Evolutionary conservation across 1,284 basidiomycete species (phyloP), one percentile per base, ranked within the genome.

Genomic region (Moniliophthora roreri): DNA sequence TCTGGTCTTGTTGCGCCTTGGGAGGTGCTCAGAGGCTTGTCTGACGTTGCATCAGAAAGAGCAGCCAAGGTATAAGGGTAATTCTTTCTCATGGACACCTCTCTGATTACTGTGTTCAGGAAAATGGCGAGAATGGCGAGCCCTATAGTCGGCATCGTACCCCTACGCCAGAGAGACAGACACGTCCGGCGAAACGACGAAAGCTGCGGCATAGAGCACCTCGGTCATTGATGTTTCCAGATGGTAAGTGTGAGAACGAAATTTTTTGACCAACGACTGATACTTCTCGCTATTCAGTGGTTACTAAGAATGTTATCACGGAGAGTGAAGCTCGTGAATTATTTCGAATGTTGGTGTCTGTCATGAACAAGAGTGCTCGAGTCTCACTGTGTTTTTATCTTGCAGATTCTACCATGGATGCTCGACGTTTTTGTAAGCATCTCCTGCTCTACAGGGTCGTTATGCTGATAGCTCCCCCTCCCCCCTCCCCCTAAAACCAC

Each of bases 261-360:
- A 47, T 57, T 51, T 61, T 48, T 39, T 11, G 26, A 32, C 9
- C 18, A 13, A 51, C 54, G 56, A 47, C 54, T 56, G 10, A 39
- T 56, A 50, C 36, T 51, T 54, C 48, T 24, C 21, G 16, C 41
- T 32, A 35, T 32, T 26, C 45, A 90, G 90, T 91, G 54, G 88
- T 92, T 47, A 87, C 87, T 1, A 90, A 91, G 70, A 84, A 84
- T 36, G 78, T 91, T 55, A 84, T 95, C 28, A 71, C 84, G 5
- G 92, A 95, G 67, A 74, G 76, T 26, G 92, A 95, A 63, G 93
- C 90, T 1, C 83, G 85, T 50, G 89, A 93, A 55, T 70, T 95
- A 42, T 93, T 95, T 71, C 78, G 81, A 64, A 89, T 93, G 90
- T 93, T 59, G 55, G 81, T 75, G 37, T 44, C 45, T 35, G 44